Conservation (phyloP, 2,329 filamentous ascomycete species). For the Purpureocillium lavendulum region DNA sequence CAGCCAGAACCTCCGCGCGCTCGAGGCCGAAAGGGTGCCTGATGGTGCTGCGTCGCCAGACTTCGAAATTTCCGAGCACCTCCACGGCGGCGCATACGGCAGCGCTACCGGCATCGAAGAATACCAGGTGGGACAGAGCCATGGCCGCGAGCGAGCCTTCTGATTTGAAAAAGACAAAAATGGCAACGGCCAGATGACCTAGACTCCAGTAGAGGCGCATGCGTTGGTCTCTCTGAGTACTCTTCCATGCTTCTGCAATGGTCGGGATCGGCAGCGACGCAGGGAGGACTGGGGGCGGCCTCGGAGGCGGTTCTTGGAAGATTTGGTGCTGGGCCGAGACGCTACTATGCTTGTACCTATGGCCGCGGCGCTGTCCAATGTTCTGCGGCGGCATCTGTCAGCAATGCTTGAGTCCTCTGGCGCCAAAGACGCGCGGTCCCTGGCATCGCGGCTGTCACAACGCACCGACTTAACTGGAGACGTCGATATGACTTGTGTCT, state of each 20-base stretch:
- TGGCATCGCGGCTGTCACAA: conserved; percentile 7
- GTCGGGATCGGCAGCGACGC: conserved; percentile 90
- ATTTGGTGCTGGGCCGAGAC: conserved; percentile 85
- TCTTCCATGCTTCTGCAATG: conserved; percentile 75
- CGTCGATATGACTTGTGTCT: conserved; percentile 70
- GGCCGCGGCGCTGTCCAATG: conserved; percentile 83
- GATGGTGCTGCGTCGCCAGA: conserved; percentile 89
- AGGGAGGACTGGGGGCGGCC: conserved; percentile 80
- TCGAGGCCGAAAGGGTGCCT: conserved; percentile 91
- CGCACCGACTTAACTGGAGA: conserved; percentile 69
- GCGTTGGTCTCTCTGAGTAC: conserved; percentile 84
- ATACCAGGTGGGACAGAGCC: conserved; percentile 82
- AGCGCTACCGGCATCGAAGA: conserved; percentile 91
- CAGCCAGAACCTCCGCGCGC: conserved; percentile 85
- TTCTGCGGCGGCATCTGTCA: conserved; percentile 42
- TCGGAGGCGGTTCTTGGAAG: conserved; percentile 82
- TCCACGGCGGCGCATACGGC: conserved; percentile 88
- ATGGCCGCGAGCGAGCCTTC: conserved; percentile 85
- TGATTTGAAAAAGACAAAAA: conserved; percentile 77
- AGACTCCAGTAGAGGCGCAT: conserved; percentile 80
- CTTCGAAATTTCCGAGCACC: conserved; percentile 91
- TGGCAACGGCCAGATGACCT: conserved; percentile 76
- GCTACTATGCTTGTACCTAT: conserved; percentile 96
- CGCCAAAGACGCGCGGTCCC: background rate
- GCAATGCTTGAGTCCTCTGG: conserved; percentile 3